Percentiles rank a stretch among this genome's conserved stretches.
Conservation (phyloP, 225 moss, liverwort and hornwort genomes). For the Physcomitrellopsis africana region DNA sequence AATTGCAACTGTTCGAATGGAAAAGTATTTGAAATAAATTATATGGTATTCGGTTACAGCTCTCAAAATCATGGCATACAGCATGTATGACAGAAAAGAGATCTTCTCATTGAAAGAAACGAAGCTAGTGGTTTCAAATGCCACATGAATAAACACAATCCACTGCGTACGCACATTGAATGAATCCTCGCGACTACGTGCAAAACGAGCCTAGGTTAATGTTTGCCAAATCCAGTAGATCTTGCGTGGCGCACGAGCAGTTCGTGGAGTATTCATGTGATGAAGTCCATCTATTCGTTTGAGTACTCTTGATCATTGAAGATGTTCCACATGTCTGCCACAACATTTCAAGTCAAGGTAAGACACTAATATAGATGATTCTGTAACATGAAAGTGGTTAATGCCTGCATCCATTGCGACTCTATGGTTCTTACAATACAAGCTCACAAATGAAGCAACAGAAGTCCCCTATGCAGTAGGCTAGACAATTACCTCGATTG, state of each 20-base stretch:
- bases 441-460: neutral
- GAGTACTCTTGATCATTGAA: conserved; percentile 56
- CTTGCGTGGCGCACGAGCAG: conserved; percentile 11
- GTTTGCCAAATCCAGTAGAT: too few relatives aligned
- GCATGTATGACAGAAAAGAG: too few relatives aligned
- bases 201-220: too few relatives aligned
- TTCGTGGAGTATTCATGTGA: conserved; percentile 39
- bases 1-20: too few relatives aligned
- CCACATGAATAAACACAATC: too few relatives aligned
- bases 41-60: too few relatives aligned
- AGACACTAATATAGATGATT: neutral
- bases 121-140: too few relatives aligned
- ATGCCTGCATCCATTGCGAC: neutral
- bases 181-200: too few relatives aligned
- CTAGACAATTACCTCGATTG: conserved; percentile 53
- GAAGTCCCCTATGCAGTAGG: neutral
- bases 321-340: conserved; percentile 59
- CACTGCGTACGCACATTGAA: too few relatives aligned
- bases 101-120: too few relatives aligned
- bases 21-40: too few relatives aligned
- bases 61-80: too few relatives aligned
- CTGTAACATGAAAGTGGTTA: neutral
- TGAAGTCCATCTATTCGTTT: conserved; percentile 48
- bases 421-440: neutral
- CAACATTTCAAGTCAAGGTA: neutral